Base-by-base conservation (phyloP, 2,329 filamentous ascomycete species). In the Arthroderma uncinatum region DNA sequence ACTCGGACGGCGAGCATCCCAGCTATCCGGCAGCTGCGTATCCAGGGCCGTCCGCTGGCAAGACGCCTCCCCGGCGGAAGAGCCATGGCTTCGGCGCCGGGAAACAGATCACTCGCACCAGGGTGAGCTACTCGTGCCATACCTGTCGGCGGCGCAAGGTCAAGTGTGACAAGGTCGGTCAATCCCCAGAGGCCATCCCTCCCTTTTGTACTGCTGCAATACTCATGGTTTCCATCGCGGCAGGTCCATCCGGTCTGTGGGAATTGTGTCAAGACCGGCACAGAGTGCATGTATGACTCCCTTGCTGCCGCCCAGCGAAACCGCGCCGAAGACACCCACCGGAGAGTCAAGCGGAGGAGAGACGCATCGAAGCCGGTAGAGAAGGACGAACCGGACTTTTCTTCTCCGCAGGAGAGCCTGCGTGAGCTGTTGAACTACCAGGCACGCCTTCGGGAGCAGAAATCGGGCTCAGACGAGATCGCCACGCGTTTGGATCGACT, bases 61-160 rank as follows among this genome's bases (percentile, higher is more conserved):
- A 56, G 21, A 23, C 39, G 4, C 39, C 48, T n/a, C 14, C 52
- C 16, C 57, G 59, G 5, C 57, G 59, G 2, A 60, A 60, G 36
- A 33, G 54, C 21, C 58, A 59, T 48, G 34, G 57, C 12, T 55
- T 70, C 25, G 62, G 61, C 2, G 60, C 64, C 36, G 67, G 67
- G 42, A 73, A 73, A 54, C 74, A 76, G 57, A 77, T 77, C 54
- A 77, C 74, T 37, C 71, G 75, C 16, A 76, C 73, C 50, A 71
- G 75, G 53, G 68, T 72, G 34, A 76, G 74, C 61, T 76, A 76
- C 61, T 75, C 72, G 61, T 77, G 75, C 59, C 70, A 75, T 62
- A 73, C 68, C 1, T 77, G 74, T 64, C 71, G 74, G 52, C 65
- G 71, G 58, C 69, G 74, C 30, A 77, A 77, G 61, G 73, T 77